Evolutionary conservation across 2,329 filamentous ascomycete species (phyloP).

Genomic region (Bisporella sp.): DNA sequence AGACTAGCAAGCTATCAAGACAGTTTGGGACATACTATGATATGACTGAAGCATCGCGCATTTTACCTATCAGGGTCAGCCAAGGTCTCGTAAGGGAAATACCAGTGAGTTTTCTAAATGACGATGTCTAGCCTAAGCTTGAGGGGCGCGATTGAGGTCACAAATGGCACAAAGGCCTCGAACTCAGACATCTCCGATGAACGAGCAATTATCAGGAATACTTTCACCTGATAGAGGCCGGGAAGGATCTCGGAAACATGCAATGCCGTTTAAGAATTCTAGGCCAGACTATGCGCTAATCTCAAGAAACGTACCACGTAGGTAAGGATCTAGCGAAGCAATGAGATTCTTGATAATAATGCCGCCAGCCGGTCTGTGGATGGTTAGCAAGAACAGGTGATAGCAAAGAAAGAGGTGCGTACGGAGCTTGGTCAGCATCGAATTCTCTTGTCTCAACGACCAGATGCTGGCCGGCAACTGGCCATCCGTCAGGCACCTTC

Average conservation of each 20-base stretch:
- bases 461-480: constrained; percentile 65
- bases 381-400: not conserved
- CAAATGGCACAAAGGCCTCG: too few relatives aligned
- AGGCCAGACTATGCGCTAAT: too few relatives aligned
- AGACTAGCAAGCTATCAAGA: too few relatives aligned
- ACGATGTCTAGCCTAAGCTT: too few relatives aligned
- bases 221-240: too few relatives aligned
- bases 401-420: not conserved
- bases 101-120: too few relatives aligned
- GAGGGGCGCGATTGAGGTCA: too few relatives aligned
- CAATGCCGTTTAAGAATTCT: too few relatives aligned
- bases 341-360: constrained; percentile 65
- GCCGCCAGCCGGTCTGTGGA: constrained; percentile 52
- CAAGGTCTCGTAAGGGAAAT: too few relatives aligned
- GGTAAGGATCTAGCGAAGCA: constrained; percentile 70
- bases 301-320: constrained; percentile 46
- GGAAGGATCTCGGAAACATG: too few relatives aligned
- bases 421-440: constrained; percentile 52
- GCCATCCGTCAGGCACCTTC: constrained; percentile 56
- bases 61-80: constrained; percentile 34
- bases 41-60: constrained; percentile 57
- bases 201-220: too few relatives aligned
- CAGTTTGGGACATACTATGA: constrained; percentile 45
- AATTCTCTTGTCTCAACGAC: constrained; percentile 59
- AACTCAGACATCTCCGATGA: too few relatives aligned